Evolutionary conservation across 192 early-diverging fungal species (phyloP).

Genomic region (Coemansia sp.): DNA sequence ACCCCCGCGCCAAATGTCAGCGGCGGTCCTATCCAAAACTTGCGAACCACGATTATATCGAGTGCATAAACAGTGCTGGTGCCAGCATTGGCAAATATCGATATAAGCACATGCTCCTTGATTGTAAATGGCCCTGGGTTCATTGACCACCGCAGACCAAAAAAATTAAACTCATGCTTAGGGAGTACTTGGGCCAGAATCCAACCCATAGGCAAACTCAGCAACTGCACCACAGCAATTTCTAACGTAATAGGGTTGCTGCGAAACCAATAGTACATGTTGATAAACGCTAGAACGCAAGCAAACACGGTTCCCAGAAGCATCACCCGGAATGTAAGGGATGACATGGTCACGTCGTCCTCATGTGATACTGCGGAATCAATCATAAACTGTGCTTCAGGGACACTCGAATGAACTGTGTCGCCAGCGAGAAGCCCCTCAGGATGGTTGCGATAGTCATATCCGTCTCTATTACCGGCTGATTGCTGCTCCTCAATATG

Average conservation of each 20-base stretch:
- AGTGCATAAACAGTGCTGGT: conserved; percentile 71
- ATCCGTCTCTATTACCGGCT: no score
- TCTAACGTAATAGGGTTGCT: conserved; percentile 69
- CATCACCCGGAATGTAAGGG: conserved; percentile 66
- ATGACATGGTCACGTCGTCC: conserved; percentile 61
- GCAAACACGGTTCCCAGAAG: conserved; percentile 64
- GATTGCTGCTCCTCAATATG: no score
- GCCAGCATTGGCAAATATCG: conserved; percentile 68
- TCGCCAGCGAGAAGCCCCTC: conserved; percentile 21
- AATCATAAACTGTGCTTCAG: conserved; percentile 24
- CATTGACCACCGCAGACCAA: conserved; percentile 46
- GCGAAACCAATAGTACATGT: conserved; percentile 80
- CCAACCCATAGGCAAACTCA: conserved; percentile 69
- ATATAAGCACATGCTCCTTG: conserved; percentile 82
- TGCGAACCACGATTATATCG: conserved; percentile 64
- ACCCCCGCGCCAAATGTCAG: conserved; percentile 61
- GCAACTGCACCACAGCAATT: conserved; percentile 64
- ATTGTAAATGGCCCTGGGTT: conserved; percentile 81
- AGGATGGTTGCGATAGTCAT: neutral
- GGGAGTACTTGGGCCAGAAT: conserved; percentile 62
- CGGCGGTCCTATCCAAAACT: conserved; percentile 63
- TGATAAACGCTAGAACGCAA: conserved; percentile 58
- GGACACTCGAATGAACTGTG: conserved; percentile 9
- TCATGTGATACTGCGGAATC: conserved; percentile 56
- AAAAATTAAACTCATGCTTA: conserved; percentile 34